Base-by-base conservation (phyloP, 2,329 filamentous ascomycete genomes). In the Aspergillus terreus region DNA sequence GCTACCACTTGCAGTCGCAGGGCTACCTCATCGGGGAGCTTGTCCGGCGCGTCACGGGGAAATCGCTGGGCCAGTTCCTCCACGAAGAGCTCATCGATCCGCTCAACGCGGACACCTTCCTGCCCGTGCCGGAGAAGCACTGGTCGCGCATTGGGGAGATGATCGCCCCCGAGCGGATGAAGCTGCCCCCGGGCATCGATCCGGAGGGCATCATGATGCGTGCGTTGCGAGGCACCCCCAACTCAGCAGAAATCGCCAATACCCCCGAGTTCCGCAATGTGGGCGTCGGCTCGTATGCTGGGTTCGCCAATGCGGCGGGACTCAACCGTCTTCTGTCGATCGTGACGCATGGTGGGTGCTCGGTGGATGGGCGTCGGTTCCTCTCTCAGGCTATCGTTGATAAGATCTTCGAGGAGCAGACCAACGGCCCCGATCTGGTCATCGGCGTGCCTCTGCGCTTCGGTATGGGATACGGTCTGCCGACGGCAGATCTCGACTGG, bases 11-110 rank as follows among this genome's bases (percentile, higher is more conserved):
- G 3, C 33, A 66, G 10, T 72, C 59, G 6, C 69, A 72, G 47
- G 77, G 76, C 2, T 69, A 72, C 51, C 57, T 77, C 1, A 49
- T 79, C 1, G 73, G 74, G 4, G 76, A 77, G 51, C 46, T 80
- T 1, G 64, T 80, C 2, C 65, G 66, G 1, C 69, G 76, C 0
- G 57, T 67, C 0, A 74, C 65, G 0, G 76, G 76, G 0, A 72
- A 73, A 52, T 53, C 68, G 0, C 53, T 80, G 35, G 66, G 62
- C n/a, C 61, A 77, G 30, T 79, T 79, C 52, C 65, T 77, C 23
- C 58, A 55, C 2, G 69, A 73, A 1, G 72, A 76, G 46, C 72
- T 81, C 19, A 65, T 74, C 0, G 59, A 46, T 0, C 76, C 78
- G 0, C 55, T 76, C 3, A 57, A 58, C 0, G 77, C 77, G 1